Conservation (phyloP, 2,329 filamentous ascomycete genomes). For the Lasiodiplodia citricola region DNA sequence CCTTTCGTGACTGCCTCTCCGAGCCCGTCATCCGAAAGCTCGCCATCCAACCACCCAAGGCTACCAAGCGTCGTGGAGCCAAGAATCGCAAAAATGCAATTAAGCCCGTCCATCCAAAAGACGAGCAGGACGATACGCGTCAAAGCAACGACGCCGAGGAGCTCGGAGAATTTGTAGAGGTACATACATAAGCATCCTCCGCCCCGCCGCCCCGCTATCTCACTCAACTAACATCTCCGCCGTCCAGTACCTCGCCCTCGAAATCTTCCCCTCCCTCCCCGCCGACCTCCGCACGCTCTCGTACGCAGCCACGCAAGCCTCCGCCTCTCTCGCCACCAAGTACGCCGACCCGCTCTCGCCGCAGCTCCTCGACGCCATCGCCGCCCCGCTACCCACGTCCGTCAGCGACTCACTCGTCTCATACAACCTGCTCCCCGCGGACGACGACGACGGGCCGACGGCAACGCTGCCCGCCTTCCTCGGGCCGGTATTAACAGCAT, state of each 20-base stretch:
- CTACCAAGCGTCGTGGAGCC: slow-evolving; percentile 52
- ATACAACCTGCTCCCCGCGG: slow-evolving; percentile 64
- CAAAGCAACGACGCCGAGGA: slow-evolving; percentile 63
- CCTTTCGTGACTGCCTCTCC: slow-evolving; percentile 77
- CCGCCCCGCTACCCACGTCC: slow-evolving; percentile 62
- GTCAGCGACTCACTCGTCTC: slow-evolving; percentile 70
- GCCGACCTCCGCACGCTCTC: slow-evolving; percentile 64
- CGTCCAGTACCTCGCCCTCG: slow-evolving; percentile 68
- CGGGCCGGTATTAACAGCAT: slow-evolving; percentile 66
- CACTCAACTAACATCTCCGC: background rate
- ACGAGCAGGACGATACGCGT: slow-evolving; percentile 21
- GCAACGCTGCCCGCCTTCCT: slow-evolving; percentile 60
- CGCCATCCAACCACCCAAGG: slow-evolving; percentile 50
- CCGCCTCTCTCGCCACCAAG: slow-evolving; percentile 54
- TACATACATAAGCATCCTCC: slow-evolving; percentile 37
- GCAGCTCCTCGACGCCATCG: slow-evolving; percentile 56
- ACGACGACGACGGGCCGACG: slow-evolving; percentile 38
- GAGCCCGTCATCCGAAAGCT: slow-evolving; percentile 69
- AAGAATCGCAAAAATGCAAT: slow-evolving; percentile 48
- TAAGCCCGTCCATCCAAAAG: slow-evolving; percentile 31
- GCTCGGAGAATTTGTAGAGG: slow-evolving; percentile 78
- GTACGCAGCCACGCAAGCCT: slow-evolving; percentile 61
- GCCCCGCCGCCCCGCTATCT: background rate
- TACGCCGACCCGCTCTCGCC: slow-evolving; percentile 65
- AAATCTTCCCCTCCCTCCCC: slow-evolving; percentile 72